Percentiles rank a stretch among this genome's conserved stretches.
These are phyloP conservation scores for Bauhinia variegata DNA, from an alignment of 306 rosid genomes.

Conservation along the genomic window DNA sequence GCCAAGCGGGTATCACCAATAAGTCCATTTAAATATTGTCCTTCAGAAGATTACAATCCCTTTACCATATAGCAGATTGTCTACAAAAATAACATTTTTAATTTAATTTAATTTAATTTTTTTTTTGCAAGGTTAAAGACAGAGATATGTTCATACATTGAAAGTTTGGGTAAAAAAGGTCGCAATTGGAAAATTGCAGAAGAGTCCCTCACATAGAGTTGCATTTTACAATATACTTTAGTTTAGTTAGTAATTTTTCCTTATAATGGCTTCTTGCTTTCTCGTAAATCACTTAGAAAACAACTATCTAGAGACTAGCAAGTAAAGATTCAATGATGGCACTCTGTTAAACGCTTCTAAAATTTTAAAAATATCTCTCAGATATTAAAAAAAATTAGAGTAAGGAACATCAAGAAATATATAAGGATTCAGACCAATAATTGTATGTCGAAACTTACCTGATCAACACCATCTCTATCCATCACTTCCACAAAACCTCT, in stretches of 20 bases:
- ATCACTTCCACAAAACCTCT: constrained; percentile 64
- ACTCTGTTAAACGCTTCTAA: not conserved
- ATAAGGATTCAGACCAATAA: not conserved
- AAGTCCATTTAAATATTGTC: not conserved
- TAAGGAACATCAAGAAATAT: not conserved
- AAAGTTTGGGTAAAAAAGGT: not conserved
- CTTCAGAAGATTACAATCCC: constrained; percentile 6
- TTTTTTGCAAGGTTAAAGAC: too few relatives aligned
- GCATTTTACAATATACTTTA: constrained; percentile 10
- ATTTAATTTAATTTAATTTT: not conserved
- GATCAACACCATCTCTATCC: constrained; percentile 73
- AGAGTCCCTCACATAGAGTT: not conserved
- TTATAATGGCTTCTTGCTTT: constrained; percentile 7
- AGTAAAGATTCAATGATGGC: not conserved
- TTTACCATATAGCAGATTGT: not conserved
- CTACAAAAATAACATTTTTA: constrained; percentile 1
- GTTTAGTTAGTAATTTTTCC: not conserved
- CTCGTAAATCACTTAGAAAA: constrained; percentile 2
- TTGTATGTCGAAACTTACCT: constrained; percentile 44
- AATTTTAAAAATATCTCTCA: not conserved
- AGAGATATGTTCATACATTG: not conserved
- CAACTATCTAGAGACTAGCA: constrained; percentile 15
- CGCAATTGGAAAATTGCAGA: constrained; percentile 1
- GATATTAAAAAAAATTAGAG: too few relatives aligned
- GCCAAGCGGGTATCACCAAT: not conserved